phyloP scores from a whole-genome alignment of 225 moss, liverwort and hornwort genomes.

The Marchantia paleacea region DNA sequence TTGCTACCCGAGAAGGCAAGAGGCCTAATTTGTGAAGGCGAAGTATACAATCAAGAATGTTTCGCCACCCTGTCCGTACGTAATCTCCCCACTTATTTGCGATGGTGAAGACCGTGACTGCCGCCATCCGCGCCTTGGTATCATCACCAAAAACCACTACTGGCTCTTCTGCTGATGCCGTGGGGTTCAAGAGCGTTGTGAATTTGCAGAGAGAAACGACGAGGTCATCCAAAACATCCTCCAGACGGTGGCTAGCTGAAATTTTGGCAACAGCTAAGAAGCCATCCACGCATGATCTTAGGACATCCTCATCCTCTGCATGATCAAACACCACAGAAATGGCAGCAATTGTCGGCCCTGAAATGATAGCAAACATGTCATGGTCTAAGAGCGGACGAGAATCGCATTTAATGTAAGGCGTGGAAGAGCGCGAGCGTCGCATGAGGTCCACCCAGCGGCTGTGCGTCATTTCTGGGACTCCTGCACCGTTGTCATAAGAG shows the following conservation, averaged over 20 bases:
- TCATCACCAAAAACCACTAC: slow-evolving; percentile 97
- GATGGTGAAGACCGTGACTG: slow-evolving; percentile 93
- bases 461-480: slow-evolving; percentile 93
- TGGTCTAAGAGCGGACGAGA: slow-evolving; percentile 83
- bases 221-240: slow-evolving; percentile 98
- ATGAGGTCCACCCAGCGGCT: slow-evolving; percentile 99
- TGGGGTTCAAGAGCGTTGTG: slow-evolving; percentile 92
- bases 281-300: slow-evolving; percentile 88
- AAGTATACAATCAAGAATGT: slow-evolving; percentile 94
- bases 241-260: slow-evolving; percentile 90
- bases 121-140: slow-evolving; percentile 99
- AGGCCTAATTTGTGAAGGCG: slow-evolving; percentile 96
- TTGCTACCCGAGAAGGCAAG: slow-evolving; percentile 82
- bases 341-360: slow-evolving; percentile 98
- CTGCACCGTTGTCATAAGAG: slow-evolving; percentile 86
- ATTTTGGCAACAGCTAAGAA: slow-evolving; percentile 97
- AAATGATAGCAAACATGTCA: slow-evolving; percentile 98
- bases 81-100: slow-evolving; percentile 99
- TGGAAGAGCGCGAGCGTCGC: slow-evolving; percentile 73
- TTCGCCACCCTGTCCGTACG: slow-evolving; percentile 96
- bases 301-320: slow-evolving; percentile 96
- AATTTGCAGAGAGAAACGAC: slow-evolving; percentile 99
- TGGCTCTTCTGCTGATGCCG: slow-evolving; percentile 91
- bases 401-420: slow-evolving; percentile 85
- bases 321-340: slow-evolving; percentile 99